phyloP scores from a whole-genome alignment of 169 alveolate genomes.

The Prorocentrum cordatum region DNA sequence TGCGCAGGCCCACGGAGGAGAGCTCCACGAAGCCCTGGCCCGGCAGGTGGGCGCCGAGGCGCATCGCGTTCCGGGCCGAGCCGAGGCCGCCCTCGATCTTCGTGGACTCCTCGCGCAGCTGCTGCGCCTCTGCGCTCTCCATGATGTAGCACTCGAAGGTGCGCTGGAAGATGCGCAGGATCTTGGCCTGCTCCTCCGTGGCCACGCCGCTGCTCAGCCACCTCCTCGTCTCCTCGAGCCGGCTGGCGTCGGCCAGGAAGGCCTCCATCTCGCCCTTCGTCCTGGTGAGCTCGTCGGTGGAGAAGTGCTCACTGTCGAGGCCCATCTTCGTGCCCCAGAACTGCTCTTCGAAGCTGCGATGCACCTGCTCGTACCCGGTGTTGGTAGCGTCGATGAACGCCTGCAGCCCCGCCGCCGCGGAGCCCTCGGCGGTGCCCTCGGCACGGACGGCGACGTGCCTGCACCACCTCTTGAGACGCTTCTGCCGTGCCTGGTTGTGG shows the following conservation, averaged over 20 bases:
- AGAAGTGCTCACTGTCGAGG: neutral
- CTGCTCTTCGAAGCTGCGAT: neutral
- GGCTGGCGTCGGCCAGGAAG: neutral
- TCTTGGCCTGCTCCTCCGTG: neutral
- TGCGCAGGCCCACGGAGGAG: neutral
- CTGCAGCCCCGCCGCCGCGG: too few species aligned
- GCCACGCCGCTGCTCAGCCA: neutral
- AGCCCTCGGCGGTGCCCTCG: too few species aligned
- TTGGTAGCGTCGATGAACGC: neutral
- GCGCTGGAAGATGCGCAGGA: neutral
- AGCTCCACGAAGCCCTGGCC: neutral
- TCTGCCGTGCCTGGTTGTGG: too few species aligned
- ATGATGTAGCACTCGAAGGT: constrained; percentile 1
- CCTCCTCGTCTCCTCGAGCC: neutral
- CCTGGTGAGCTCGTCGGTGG: neutral
- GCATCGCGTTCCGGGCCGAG: neutral
- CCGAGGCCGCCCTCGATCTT: neutral
- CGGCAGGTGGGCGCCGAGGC: too few species aligned
- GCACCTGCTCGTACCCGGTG: neutral
- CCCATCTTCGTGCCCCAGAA: neutral
- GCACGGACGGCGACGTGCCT: too few species aligned
- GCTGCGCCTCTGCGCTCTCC: neutral
- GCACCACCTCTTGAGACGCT: too few species aligned
- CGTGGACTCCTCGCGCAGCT: neutral
- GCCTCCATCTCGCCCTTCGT: neutral